Evolutionary conservation across 768 basidiomycete genomes (phyloP).

Genomic region (Amyloporia xantha): DNA sequence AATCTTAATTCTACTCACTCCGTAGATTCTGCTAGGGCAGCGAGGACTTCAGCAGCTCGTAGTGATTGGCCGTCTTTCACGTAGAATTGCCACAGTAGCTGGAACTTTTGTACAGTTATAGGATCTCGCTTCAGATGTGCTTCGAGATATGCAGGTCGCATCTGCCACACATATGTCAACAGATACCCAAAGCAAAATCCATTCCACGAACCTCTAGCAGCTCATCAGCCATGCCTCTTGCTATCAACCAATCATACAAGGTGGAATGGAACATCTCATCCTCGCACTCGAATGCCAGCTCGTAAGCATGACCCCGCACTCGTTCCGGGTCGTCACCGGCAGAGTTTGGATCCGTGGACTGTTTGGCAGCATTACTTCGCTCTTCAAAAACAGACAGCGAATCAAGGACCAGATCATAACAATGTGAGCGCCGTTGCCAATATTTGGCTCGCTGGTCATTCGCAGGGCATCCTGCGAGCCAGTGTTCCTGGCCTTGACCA

Average conservation of each 20-base stretch:
- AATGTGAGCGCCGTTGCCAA: slow-evolving; percentile 57
- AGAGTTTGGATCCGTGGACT: slow-evolving; percentile 27
- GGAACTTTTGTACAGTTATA: slow-evolving; percentile 70
- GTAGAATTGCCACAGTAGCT: slow-evolving; percentile 95
- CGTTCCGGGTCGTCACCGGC: slow-evolving; percentile 47
- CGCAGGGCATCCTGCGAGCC: slow-evolving; percentile 53
- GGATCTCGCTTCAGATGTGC: slow-evolving; percentile 82
- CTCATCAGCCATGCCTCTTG: slow-evolving; percentile 74
- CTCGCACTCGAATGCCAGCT: slow-evolving; percentile 73
- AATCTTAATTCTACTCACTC: slow-evolving; percentile 49
- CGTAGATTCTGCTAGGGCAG: slow-evolving; percentile 74
- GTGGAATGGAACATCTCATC: slow-evolving; percentile 94
- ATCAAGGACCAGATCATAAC: slow-evolving; percentile 81
- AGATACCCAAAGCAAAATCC: background rate
- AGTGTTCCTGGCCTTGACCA: slow-evolving; percentile 68
- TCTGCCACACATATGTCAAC: slow-evolving; percentile 34
- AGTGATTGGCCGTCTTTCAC: slow-evolving; percentile 86
- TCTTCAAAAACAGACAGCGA: slow-evolving; percentile 78
- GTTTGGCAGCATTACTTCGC: slow-evolving; percentile 26
- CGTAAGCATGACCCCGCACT: slow-evolving; percentile 80
- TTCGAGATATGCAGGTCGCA: slow-evolving; percentile 84
- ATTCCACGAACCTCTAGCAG: slow-evolving; percentile 67
- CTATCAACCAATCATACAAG: slow-evolving; percentile 91
- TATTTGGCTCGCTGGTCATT: slow-evolving; percentile 46
- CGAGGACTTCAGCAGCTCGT: slow-evolving; percentile 83